A percentile compares a stretch with the other conserved stretches of the same genome.
phyloP scores from a whole-genome alignment of 345 rosid species.

The Corymbia maculata region DNA sequence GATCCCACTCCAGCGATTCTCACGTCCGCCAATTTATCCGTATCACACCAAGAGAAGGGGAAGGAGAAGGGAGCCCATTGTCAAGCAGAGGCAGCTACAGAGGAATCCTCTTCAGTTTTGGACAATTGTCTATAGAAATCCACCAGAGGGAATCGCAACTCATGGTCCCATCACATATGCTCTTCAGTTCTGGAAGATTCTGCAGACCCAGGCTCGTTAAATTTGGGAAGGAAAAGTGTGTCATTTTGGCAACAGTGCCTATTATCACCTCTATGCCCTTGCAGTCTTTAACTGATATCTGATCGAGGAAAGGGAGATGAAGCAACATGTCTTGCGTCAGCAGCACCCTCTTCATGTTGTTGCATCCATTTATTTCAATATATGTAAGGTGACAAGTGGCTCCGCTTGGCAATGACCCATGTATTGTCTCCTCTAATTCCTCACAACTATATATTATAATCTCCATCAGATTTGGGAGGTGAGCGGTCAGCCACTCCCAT shows the following conservation, averaged over 20 bases:
- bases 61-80: neutral
- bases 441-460: neutral
- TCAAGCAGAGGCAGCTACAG: neutral
- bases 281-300: neutral
- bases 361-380: neutral
- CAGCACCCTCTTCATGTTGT: neutral
- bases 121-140: neutral
- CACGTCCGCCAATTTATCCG: neutral
- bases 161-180: neutral
- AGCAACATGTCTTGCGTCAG: neutral
- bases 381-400: neutral
- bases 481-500: neutral
- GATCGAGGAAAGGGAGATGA: neutral
- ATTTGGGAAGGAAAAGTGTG: neutral
- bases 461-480: constrained; percentile 7
- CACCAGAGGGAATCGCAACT: neutral
- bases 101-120: neutral
- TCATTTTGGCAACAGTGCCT: neutral
- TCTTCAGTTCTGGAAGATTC: neutral
- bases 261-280: neutral
- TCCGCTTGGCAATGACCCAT: neutral
- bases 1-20: neutral
- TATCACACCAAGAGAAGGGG: neutral
- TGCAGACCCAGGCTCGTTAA: neutral
- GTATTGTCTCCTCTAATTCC: constrained; percentile 6